Evolutionary conservation across 2,329 filamentous ascomycete genomes (phyloP), one percentile per base, ranked within the genome.

Genomic region (Colletotrichum lupini): DNA sequence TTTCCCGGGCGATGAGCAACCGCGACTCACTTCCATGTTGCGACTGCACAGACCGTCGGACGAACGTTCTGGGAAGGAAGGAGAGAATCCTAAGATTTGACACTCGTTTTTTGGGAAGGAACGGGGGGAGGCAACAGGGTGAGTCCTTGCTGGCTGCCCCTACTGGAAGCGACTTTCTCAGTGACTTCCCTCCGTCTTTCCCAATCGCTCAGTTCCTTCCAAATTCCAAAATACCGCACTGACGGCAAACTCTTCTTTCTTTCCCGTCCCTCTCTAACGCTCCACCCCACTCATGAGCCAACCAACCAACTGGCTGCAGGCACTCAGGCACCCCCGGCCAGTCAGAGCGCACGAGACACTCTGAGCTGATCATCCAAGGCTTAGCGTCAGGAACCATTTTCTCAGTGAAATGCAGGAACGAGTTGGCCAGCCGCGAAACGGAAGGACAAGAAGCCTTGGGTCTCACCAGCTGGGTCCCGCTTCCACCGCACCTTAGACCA

Each of bases 341-440:
- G 14, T 35, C 28, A 56, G 16, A 55, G 30, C 60, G 32, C 62
- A 53, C 46, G 46, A 49, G 42, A 49, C 42, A 49, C 42, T n/a
- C 19, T n/a, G 66, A 64, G 67, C 56, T 60, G 30, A 49, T 49
- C 57, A 49, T 67, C 24, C 58, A 53, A 16, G 68, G 72, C 68
- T 74, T 74, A 74, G 72, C 68, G 67, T 62, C 62, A 72, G 68
- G 68, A 62, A 73, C 71, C 22, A 61, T 32, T 37, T 30, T 37
- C 30, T 49, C 26, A 59, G 14, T 53, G 37, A 28, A 52, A 68
- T 56, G 67, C 59, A 72, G 58, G 68, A 57, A 60, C 57, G 58
- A 30, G 52, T 42, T 67, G 28, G 63, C 52, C 42, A 49, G 42
- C 19, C 42, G 42, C 42, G 42, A 49, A 8, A 49, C 8, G 42